phyloP scores from a whole-genome alignment of 768 basidiomycete genomes.

The Dictyophora rubrovolvata region DNA sequence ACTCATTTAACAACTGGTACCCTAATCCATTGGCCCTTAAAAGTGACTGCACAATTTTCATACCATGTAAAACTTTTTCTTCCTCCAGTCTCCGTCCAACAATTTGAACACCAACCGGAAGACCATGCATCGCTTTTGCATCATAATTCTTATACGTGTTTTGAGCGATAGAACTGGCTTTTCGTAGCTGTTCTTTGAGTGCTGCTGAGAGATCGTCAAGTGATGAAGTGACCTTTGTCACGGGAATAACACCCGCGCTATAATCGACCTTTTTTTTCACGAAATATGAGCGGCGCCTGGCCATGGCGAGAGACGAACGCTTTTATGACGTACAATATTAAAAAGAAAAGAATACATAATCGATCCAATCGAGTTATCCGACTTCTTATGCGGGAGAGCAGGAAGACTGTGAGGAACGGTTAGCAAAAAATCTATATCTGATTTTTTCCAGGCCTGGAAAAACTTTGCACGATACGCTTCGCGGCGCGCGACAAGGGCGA shows the following conservation, averaged over 20 bases:
- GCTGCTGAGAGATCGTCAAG: constrained; percentile 28
- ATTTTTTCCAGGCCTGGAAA: constrained; percentile 29
- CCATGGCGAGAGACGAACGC: neutral
- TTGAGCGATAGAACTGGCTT: constrained; percentile 34
- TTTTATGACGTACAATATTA: constrained; percentile 41
- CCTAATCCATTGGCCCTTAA: constrained; percentile 10
- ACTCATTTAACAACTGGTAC: constrained; percentile 5
- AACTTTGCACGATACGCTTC: constrained; percentile 33
- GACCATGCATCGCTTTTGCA: constrained; percentile 51
- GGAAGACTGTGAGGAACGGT: constrained; percentile 55
- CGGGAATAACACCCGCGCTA: constrained; percentile 48
- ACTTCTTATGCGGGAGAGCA: constrained; percentile 43
- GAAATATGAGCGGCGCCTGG: neutral
- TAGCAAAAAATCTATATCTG: constrained; percentile 51
- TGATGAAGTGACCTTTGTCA: constrained; percentile 39
- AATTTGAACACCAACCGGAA: constrained; percentile 60
- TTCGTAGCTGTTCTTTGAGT: constrained; percentile 18
- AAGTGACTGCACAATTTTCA: constrained; percentile 39
- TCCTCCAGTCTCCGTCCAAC: constrained; percentile 56
- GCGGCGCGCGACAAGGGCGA: constrained; percentile 35
- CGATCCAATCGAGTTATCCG: constrained; percentile 45
- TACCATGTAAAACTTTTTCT: constrained; percentile 62
- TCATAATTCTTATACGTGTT: constrained; percentile 47
- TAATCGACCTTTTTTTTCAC: constrained; percentile 34
- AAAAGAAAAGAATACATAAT: constrained; percentile 59